These are phyloP conservation scores for Dendrothele bispora DNA, from an alignment of 768 basidiomycete genomes.

Conservation along the genomic window DNA sequence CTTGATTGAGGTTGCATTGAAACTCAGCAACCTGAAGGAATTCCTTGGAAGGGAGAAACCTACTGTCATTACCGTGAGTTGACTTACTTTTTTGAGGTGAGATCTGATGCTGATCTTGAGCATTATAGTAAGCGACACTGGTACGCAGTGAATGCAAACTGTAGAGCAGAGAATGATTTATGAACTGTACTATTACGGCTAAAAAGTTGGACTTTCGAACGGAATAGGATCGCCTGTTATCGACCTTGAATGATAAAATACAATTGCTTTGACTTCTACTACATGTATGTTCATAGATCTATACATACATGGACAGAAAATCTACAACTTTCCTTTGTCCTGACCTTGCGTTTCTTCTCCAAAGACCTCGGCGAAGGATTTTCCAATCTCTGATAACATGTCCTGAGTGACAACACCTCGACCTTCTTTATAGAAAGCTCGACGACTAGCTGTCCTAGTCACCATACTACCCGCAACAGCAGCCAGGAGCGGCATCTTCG, in stretches of 20 bases:
- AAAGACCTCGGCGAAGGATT: constrained; percentile 74
- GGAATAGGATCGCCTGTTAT: no score
- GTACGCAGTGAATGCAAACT: no score
- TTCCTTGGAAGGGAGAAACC: constrained; percentile 88
- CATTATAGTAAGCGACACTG: no score
- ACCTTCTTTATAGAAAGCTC: constrained; percentile 75
- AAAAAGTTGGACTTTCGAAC: no score
- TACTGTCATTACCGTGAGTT: constrained; percentile 90
- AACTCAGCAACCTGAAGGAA: constrained; percentile 80
- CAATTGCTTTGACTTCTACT: no score
- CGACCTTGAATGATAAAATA: no score
- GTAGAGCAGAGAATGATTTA: no score
- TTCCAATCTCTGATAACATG: constrained; percentile 64
- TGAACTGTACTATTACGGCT: no score
- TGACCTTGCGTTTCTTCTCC: constrained; percentile 46
- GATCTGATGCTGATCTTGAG: neutral
- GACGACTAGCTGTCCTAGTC: constrained; percentile 78
- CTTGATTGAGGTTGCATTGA: constrained; percentile 92
- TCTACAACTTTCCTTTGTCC: constrained; percentile 37
- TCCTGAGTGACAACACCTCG: constrained; percentile 83
- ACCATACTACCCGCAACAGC: constrained; percentile 87
- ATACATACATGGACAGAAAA: neutral
- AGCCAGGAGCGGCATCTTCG: constrained; percentile 78
- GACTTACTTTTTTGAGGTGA: neutral
- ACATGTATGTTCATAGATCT: no score